A percentile compares a stretch with the other conserved stretches of the same genome.
Conservation (phyloP, 192 early-diverging fungal genomes). For the Backusella australiensis region DNA sequence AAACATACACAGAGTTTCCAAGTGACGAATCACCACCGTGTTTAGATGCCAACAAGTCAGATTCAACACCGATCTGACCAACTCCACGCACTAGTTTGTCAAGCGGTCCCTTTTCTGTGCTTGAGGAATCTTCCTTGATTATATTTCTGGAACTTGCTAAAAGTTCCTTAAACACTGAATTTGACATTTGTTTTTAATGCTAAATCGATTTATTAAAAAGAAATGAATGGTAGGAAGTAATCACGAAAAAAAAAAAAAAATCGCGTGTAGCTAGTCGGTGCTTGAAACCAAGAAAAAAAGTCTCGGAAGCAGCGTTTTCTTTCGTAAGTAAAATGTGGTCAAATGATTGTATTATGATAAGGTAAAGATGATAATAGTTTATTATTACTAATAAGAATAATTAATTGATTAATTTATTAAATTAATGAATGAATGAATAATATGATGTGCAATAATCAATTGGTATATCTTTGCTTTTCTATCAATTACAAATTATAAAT, state of each 20-base stretch:
- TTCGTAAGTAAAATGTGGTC: too few relatives aligned
- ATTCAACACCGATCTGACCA: slow-evolving; percentile 10
- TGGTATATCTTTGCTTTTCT: too few relatives aligned
- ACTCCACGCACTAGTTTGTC: background rate
- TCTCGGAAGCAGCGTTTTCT: background rate
- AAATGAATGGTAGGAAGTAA: background rate
- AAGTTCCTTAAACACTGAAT: background rate
- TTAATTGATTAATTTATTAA: too few relatives aligned
- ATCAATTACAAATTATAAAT: background rate
- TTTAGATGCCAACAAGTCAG: background rate
- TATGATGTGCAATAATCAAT: too few relatives aligned
- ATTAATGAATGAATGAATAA: too few relatives aligned
- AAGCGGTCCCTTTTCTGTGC: background rate
- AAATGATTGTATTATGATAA: too few relatives aligned
- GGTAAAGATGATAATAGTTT: too few relatives aligned
- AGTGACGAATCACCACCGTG: background rate
- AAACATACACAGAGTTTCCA: background rate
- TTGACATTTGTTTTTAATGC: slow-evolving; percentile 3
- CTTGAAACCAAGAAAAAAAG: background rate
- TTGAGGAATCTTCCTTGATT: background rate
- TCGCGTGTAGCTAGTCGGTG: too few relatives aligned
- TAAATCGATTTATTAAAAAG: background rate
- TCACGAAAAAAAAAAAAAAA: background rate
- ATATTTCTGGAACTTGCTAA: background rate
- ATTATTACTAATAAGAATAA: too few relatives aligned